phyloP scores from a whole-genome alignment of 1,284 basidiomycete genomes.

The Megacollybia platyphylla region DNA sequence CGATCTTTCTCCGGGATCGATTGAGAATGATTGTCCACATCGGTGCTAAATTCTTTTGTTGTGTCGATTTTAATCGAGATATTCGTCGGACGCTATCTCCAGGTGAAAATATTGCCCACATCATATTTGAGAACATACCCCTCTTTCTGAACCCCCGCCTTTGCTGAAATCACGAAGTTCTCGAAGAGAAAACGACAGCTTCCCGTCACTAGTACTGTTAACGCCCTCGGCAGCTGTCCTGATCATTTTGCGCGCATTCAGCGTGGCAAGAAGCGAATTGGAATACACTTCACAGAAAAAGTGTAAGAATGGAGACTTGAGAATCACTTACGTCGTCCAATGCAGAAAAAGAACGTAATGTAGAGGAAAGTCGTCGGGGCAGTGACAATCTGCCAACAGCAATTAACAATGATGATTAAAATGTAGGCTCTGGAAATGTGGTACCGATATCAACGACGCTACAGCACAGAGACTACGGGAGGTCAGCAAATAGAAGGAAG shows the following conservation, averaged over 20 bases:
- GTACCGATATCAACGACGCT: slow-evolving; percentile 28
- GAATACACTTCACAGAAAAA: slow-evolving; percentile 23
- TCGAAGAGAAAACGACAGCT: background rate
- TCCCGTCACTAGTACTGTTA: slow-evolving; percentile 9
- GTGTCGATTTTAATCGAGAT: slow-evolving; percentile 8
- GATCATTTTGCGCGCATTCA: slow-evolving; percentile 30
- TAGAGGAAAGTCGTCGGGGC: slow-evolving; percentile 30
- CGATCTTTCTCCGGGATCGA: background rate
- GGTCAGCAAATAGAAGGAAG: background rate
- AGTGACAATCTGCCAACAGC: slow-evolving; percentile 18
- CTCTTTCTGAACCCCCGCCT: background rate
- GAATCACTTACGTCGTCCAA: slow-evolving; percentile 27
- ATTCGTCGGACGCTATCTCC: background rate
- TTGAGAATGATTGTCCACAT: background rate
- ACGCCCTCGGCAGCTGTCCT: slow-evolving; percentile 16
- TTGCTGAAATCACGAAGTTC: background rate
- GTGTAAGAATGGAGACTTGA: background rate
- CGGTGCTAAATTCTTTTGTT: slow-evolving; percentile 2
- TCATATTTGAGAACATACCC: background rate
- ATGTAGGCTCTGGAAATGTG: slow-evolving; percentile 4
- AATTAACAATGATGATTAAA: background rate
- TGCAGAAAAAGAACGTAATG: slow-evolving; percentile 33
- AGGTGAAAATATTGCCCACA: background rate
- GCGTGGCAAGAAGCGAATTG: slow-evolving; percentile 35
- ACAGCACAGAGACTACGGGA: slow-evolving; percentile 18